Base-by-base conservation (phyloP, 2,329 filamentous ascomycete species). In the Diatrype stigma region DNA sequence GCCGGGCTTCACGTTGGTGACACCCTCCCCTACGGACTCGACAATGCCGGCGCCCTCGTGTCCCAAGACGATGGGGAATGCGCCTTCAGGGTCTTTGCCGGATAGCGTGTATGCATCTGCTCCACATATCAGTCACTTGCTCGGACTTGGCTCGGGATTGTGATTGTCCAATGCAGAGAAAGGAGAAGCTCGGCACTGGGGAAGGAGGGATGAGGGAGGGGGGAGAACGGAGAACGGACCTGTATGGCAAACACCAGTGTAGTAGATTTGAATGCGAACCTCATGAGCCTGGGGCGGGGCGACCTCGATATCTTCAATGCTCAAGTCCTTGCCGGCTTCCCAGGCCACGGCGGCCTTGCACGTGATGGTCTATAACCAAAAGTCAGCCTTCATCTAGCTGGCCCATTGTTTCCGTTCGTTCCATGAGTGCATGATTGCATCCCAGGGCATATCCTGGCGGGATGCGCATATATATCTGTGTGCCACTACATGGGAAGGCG, bases 181-280 rank as follows among this genome's bases (percentile, higher is more conserved):
- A 30, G 26, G 26, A 30, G 10, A 30, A 30, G 26, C 26, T 30
- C 26, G 26, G 26, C 26, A 30, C 26, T 30, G n/a, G n/a, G 14
- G 14, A 34, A 42, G 49, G 49, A 35, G 49, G 44, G 42, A 52
- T 56, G 55, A 54, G 52, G 52, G 51, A 51, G 51, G 45, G 49
- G 51, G 47, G 40, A 46, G 51, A 46, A 67, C 71, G 62, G 75
- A 5, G 12, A 42, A 28, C 40, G 10, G 21, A 94, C 90, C 90
- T 70, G 93, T 99, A 78, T 99, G 94, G 80, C 94, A 99, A 70
- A 99, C 94, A 74, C 94, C 94, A 49, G 94, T 99, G 79, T 96
- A 95, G 80, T 93, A 87, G 70, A 97, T 90, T 79, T 97, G 78
- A 68, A 99, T 96, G 65, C 94, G 90, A 68, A 99, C 94, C 77